phyloP scores from a whole-genome alignment of 495 filamentous ascomycete genomes.

The Neurospora pannonica region DNA sequence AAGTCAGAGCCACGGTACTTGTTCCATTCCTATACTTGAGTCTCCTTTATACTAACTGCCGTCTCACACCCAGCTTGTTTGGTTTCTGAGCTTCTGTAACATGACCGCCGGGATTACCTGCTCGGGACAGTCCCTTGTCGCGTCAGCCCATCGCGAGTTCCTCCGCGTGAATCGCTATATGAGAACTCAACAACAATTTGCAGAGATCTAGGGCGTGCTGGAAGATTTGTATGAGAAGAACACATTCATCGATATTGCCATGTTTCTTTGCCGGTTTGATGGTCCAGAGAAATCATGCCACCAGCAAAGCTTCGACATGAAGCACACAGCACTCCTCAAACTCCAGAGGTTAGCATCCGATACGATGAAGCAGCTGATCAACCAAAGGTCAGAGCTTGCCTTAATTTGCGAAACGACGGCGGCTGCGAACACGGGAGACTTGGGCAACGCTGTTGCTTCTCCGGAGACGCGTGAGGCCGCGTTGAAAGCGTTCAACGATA shows the following conservation, averaged over 20 bases:
- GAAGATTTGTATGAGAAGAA: neutral
- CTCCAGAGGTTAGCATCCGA: neutral
- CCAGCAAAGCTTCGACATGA: neutral
- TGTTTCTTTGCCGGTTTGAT: neutral
- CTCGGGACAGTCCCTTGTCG: neutral
- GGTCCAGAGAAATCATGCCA: neutral
- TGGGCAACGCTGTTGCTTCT: neutral
- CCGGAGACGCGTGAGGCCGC: neutral
- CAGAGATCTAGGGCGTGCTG: neutral
- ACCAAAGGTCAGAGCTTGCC: neutral
- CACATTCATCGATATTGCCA: neutral
- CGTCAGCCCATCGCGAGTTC: neutral
- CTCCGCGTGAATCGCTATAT: neutral
- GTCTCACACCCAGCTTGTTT: neutral
- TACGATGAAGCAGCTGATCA: neutral
- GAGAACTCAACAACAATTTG: neutral
- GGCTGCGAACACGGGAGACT: neutral
- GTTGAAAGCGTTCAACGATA: neutral
- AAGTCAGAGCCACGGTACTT: neutral
- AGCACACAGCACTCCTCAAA: neutral
- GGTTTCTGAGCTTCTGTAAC: neutral
- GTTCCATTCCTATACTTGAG: neutral
- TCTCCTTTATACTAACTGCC: neutral
- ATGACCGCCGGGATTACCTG: neutral
- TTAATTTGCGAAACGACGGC: neutral